phyloP scores from a whole-genome alignment of 202 grass and related monocot genomes.

The Carex arenaria region DNA sequence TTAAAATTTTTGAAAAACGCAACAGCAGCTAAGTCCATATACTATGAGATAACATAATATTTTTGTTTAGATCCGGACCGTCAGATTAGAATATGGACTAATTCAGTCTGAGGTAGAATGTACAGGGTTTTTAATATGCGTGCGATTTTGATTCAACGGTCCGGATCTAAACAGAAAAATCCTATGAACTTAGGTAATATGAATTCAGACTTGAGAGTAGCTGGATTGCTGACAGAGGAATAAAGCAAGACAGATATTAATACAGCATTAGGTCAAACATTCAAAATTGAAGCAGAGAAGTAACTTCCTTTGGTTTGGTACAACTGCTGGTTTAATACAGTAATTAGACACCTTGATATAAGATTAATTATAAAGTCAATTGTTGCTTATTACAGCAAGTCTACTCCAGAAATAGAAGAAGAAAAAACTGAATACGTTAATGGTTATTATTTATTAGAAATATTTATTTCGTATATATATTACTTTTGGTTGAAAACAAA shows the following conservation, averaged over 20 bases:
- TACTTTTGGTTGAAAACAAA: neutral
- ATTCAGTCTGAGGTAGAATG: no score
- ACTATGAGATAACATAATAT: no score
- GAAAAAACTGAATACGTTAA: neutral
- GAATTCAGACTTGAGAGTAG: no score
- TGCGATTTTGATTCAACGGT: no score
- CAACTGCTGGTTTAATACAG: neutral
- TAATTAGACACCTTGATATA: neutral
- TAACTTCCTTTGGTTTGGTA: neutral
- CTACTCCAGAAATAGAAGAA: neutral
- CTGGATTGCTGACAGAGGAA: neutral
- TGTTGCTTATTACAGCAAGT: slow-evolving; percentile 11
- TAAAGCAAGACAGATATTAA: neutral
- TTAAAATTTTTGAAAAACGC: no score
- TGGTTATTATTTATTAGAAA: neutral
- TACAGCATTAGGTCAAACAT: neutral
- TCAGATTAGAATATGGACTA: no score
- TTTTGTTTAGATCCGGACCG: no score
- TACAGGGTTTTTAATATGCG: no score
- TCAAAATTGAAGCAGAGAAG: neutral
- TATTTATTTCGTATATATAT: neutral
- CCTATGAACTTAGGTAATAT: no score
- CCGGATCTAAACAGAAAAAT: no score
- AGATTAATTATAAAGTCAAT: neutral
- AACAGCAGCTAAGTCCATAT: no score